Evolutionary conservation across 129 eudicot genomes (phyloP).

Genomic region (Oenanthe sinensis): DNA sequence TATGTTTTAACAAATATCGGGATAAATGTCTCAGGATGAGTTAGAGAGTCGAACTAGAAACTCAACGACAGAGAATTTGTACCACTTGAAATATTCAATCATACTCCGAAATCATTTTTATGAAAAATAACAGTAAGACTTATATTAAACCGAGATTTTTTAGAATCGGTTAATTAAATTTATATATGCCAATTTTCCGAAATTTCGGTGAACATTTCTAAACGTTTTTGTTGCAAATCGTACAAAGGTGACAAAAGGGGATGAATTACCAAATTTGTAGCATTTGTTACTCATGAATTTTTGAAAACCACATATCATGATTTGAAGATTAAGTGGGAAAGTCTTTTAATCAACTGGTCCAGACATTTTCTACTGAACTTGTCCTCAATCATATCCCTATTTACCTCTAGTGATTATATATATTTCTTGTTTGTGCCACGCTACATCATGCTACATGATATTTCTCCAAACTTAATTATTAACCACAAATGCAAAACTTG

Average conservation of each 20-base stretch:
- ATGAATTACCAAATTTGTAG: too few species aligned
- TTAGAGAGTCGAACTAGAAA: too few species aligned
- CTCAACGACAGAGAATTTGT: too few species aligned
- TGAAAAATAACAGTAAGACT: too few species aligned
- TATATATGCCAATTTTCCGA: too few species aligned
- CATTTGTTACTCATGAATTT: neutral
- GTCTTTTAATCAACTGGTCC: neutral
- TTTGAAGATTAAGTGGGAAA: neutral
- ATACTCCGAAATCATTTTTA: too few species aligned
- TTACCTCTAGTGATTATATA: neutral
- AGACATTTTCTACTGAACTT: neutral
- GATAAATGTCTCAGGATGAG: too few species aligned
- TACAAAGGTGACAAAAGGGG: neutral
- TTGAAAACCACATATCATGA: neutral
- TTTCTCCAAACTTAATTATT: neutral
- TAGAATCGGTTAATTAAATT: too few species aligned
- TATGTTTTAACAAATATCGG: too few species aligned
- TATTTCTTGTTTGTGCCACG: neutral
- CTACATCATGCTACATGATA: neutral
- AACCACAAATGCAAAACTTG: neutral
- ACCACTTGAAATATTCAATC: too few species aligned
- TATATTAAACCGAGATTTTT: too few species aligned
- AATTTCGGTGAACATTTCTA: neutral
- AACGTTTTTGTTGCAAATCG: neutral
- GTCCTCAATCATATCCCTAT: neutral